Evolutionary conservation across 352 stramenopile genomes (phyloP).

Genomic region (Phytopythium mirpurense): DNA sequence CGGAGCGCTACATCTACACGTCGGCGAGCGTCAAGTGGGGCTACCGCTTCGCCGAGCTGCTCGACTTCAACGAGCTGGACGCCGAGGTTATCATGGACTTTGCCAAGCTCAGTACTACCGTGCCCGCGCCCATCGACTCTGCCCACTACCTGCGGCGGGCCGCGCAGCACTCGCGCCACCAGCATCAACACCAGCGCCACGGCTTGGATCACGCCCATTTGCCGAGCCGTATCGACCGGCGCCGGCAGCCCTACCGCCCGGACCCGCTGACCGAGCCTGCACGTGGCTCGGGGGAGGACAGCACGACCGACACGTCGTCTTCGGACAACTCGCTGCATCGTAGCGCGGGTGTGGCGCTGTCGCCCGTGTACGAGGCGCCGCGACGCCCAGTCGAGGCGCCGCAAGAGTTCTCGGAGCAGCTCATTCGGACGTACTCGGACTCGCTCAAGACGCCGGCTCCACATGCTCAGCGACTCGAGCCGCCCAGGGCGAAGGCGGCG

Average conservation of each 20-base stretch:
- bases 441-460: not conserved
- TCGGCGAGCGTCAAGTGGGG: constrained; percentile 57
- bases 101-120: constrained; percentile 60
- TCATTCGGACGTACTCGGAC: constrained; percentile 23
- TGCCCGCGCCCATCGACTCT: constrained; percentile 46
- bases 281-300: not conserved
- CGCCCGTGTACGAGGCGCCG: constrained; percentile 4
- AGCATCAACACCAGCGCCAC: constrained; percentile 6
- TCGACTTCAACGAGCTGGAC: constrained; percentile 66
- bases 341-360: not conserved
- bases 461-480: constrained; percentile 6
- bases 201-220: not conserved
- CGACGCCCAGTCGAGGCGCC: constrained; percentile 19
- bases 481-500: not conserved
- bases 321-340: not conserved
- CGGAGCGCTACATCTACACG: constrained; percentile 76
- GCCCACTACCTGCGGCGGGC: constrained; percentile 28
- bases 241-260: not conserved
- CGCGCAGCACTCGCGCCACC: constrained; percentile 11
- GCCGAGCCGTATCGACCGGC: not conserved
- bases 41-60: constrained; percentile 64
- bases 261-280: not conserved
- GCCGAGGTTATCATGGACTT: constrained; percentile 79
- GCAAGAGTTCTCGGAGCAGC: constrained; percentile 16
- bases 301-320: not conserved